Base-by-base conservation (phyloP, 129 eudicot species). In the Saussurea involucrata region DNA sequence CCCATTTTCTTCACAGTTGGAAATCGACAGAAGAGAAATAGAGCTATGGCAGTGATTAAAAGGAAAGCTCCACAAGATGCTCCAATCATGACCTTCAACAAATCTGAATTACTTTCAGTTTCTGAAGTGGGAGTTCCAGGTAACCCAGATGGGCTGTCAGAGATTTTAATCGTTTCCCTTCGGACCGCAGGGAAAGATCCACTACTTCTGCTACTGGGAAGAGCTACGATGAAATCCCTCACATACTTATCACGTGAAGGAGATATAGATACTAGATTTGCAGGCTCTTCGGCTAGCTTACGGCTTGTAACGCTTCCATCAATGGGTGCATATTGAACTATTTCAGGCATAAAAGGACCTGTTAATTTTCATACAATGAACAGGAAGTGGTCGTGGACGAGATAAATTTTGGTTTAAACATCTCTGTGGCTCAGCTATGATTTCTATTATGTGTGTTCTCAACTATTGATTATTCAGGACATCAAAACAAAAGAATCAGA, bases 121-220 rank as follows among this genome's bases (percentile, higher is more conserved):
- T 33, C 63, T 5, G 76, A 21, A 6, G 28, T 7, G 27, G 76
- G 42, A 21, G 63, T 74, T 33, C 61, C 79, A 78, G 36, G 53
- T 24, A 73, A 49, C 18, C 80, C 68, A 29, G 65, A 12, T 71
- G 81, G 65, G 40, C 65, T 29, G 49, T 46, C 32, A 32, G 82
- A 73, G 70, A 25, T 24, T 67, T 68, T 80, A 37, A 66, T 63
- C 29, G 46, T 67, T 71, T 25, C 74, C 40, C 65, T 86, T 53
- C 79, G 80, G 25, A 86, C 76, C 57, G 89, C 84, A 63, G 88
- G 87, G 75, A 85, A 90, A 28, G 90, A 77, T 8, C 93, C 96
- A 72, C 92, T 91, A 64, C 95, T 85, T 76, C 86, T 74, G 21
- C 63, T 84, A 78, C 79, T 79, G 29, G 91, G 93, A 72, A 82